Conservation (phyloP, 345 rosid species). For the Boechera retrofracta region DNA sequence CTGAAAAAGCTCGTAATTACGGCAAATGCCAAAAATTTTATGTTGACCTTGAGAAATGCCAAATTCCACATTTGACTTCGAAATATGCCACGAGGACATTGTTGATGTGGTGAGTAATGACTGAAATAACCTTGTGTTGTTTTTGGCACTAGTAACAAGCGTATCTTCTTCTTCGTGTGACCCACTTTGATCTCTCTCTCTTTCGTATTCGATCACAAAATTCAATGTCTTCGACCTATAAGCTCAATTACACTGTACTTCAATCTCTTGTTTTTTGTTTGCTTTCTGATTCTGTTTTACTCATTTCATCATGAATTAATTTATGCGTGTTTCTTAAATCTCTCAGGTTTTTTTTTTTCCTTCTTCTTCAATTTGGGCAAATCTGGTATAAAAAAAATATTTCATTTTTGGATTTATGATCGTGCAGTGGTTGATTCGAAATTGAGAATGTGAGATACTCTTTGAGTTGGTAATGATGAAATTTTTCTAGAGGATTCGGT, state of each 20-base stretch:
- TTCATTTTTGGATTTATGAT: constrained; percentile 21
- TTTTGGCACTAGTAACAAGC: too few relatives aligned
- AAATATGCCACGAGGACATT: too few relatives aligned
- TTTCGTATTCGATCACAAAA: constrained; percentile 18
- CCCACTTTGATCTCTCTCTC: constrained; percentile 34
- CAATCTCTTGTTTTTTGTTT: constrained; percentile 13
- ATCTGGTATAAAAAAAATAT: background rate
- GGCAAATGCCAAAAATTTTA: too few relatives aligned
- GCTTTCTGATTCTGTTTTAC: background rate
- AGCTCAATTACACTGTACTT: constrained; percentile 57
- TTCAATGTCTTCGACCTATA: constrained; percentile 67
- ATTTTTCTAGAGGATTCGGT: background rate
- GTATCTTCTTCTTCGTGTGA: constrained; percentile 3
- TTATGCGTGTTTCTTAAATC: constrained; percentile 4
- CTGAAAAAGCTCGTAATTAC: too few relatives aligned
- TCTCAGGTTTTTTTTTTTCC: background rate
- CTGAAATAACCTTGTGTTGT: too few relatives aligned
- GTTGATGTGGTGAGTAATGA: too few relatives aligned
- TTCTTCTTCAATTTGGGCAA: constrained; percentile 13
- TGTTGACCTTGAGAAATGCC: too few relatives aligned
- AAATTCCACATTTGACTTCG: too few relatives aligned
- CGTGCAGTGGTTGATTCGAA: background rate
- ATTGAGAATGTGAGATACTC: constrained; percentile 10
- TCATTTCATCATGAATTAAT: constrained; percentile 15
- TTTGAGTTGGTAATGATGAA: constrained; percentile 2